Evolutionary conservation across 331 rosid species (phyloP).

Genomic region (Cydonia oblonga): DNA sequence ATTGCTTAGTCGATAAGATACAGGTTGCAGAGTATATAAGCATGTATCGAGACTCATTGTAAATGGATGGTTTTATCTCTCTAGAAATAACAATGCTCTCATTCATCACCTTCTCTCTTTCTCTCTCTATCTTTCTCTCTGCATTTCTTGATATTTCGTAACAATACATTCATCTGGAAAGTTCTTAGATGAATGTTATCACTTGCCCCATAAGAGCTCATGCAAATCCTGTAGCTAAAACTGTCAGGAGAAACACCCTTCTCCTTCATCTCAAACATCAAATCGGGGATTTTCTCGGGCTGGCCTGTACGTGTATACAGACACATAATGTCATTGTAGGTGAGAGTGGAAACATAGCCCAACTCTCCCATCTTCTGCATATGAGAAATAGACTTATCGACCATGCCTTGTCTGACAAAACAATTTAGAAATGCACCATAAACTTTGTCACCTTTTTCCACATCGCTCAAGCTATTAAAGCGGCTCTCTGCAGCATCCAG

Average conservation of each 20-base stretch:
- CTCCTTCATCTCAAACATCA: slow-evolving; percentile 44
- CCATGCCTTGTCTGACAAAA: slow-evolving; percentile 49
- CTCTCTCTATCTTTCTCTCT: too few relatives aligned
- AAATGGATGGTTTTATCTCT: too few relatives aligned
- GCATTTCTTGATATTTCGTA: too few relatives aligned
- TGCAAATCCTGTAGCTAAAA: slow-evolving; percentile 55
- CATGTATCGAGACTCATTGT: too few relatives aligned
- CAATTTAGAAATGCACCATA: slow-evolving; percentile 67
- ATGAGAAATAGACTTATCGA: slow-evolving; percentile 52
- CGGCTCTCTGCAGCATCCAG: slow-evolving; percentile 49
- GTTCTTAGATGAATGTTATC: too few relatives aligned
- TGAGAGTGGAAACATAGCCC: slow-evolving; percentile 42
- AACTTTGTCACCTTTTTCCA: slow-evolving; percentile 26
- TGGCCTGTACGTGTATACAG: slow-evolving; percentile 33
- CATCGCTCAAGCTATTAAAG: slow-evolving; percentile 37
- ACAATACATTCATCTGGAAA: too few relatives aligned
- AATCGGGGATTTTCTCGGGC: slow-evolving; percentile 45
- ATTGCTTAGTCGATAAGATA: too few relatives aligned
- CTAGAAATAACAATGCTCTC: too few relatives aligned
- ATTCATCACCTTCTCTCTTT: too few relatives aligned
- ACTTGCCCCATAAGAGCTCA: slow-evolving; percentile 42
- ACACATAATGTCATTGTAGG: slow-evolving; percentile 55
- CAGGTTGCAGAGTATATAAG: too few relatives aligned
- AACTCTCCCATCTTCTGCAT: slow-evolving; percentile 54
- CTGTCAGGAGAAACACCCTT: slow-evolving; percentile 44